Evolutionary conservation across 768 basidiomycete genomes (phyloP), one percentile per base, ranked within the genome.

Genomic region (Sarcodon aspratus): DNA sequence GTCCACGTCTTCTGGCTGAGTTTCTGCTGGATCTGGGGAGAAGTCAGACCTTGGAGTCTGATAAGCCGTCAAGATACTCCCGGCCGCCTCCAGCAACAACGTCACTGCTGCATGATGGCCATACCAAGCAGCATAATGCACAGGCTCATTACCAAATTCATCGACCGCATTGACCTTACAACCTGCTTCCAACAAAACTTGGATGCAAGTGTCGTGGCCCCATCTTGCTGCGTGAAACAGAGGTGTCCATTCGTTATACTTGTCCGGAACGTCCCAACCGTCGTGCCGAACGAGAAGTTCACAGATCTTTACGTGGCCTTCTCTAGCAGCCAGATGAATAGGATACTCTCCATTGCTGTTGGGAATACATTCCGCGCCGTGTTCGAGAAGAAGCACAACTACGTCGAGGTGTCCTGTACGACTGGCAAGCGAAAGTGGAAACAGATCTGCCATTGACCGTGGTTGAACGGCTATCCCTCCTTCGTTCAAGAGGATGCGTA

Each of bases 241-340:
- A 21, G 96, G 96, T 7, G 94, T 98, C 92, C 95, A 97, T 62
- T 96, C 91, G 60, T 95, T 87, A 64, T 95, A 98, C 66, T 94
- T 98, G 73, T 99, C 96, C 1, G 84, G 81, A 7, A 77, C 73
- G 63, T 90, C 91, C 80, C 82, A 90, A 36, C 82, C 90, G 45
- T 79, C 83, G 36, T 79, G 79, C 32, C 70, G 70, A 4, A 92
- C 68, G 33, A 99, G 76, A 7, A 91, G 64, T 50, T 67, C 73
- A 62, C 94, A 95, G 15, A 96, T 79, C n/a, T 82, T 78, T 7
- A 75, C 76, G 54, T 96, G 93, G 3, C 96, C 96, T 60, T 91
- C 86, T 49, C 88, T 79, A 7, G 94, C 93, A 18, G 96, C 95
- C 18, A 98, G 77, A 66, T 99, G 96, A 57, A 95, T 88, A 0